Evolutionary conservation across 2,329 filamentous ascomycete genomes (phyloP).

Genomic region (Sphaceloma murrayae): DNA sequence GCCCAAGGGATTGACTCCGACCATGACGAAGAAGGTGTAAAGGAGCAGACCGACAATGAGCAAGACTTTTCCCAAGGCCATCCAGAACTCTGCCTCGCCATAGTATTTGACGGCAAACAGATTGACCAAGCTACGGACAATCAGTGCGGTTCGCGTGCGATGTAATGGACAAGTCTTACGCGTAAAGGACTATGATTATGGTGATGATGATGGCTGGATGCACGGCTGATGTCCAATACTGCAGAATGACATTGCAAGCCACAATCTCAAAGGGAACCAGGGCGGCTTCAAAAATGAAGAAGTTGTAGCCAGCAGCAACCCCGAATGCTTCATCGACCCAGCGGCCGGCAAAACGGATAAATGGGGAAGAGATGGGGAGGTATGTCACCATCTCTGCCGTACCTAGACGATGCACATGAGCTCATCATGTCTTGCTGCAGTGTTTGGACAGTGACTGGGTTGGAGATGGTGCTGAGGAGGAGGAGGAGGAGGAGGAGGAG

Average conservation of each 20-base stretch:
- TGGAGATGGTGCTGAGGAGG: neutral
- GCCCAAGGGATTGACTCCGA: slow-evolving; percentile 62
- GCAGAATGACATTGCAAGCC: slow-evolving; percentile 53
- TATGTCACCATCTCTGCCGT: slow-evolving; percentile 72
- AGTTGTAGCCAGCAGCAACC: slow-evolving; percentile 34
- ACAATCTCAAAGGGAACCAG: slow-evolving; percentile 26
- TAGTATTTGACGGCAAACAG: slow-evolving; percentile 65
- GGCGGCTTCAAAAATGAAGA: slow-evolving; percentile 26
- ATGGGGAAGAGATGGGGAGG: slow-evolving; percentile 65
- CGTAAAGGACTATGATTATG: slow-evolving; percentile 49
- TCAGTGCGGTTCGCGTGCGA: neutral
- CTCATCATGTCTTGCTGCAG: neutral
- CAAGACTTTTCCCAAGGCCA: slow-evolving; percentile 59
- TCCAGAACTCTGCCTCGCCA: slow-evolving; percentile 67
- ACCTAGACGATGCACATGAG: slow-evolving; percentile 24
- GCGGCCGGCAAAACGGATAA: slow-evolving; percentile 66
- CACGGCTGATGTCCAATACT: slow-evolving; percentile 42
- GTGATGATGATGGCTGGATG: slow-evolving; percentile 53
- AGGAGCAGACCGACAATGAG: slow-evolving; percentile 57
- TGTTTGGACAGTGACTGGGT: neutral
- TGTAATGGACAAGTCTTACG: slow-evolving; percentile 43
- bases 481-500: no score
- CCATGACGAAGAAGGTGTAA: slow-evolving; percentile 74
- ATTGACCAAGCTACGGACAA: slow-evolving; percentile 46
- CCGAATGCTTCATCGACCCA: slow-evolving; percentile 67